Base-by-base conservation (phyloP, 305 asterid genomes). In the Rubia peregrina region DNA sequence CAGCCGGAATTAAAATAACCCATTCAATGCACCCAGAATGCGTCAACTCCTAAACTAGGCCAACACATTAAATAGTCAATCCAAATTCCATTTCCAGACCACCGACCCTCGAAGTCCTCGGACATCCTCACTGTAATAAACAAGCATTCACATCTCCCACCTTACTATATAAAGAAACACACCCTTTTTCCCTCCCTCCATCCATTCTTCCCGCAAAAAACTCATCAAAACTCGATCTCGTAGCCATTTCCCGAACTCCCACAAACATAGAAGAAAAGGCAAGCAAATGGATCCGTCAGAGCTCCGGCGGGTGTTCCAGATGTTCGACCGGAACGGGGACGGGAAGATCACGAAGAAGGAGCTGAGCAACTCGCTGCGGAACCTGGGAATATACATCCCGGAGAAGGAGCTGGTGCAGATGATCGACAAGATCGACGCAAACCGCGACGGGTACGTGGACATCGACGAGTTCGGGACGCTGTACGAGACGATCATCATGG, bases 251-350 rank as follows among this genome's bases (percentile, higher is more conserved):
- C 53, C 48, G 0, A 6, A 14, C 5, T 11, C 21, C 66, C 7
- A 12, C 71, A 26, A 57, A 55, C 3, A 22, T 8, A 33, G 38
- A 16, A 0, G 7, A 9, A 24, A 17, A 46, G 16, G 2, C 68
- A 11, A 10, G 14, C 10, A 22, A 59, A 83, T 85, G 89, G 83
- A 77, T 65, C 74, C 76, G 4, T 66, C 77, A 46, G 93, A 87
- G 82, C 76, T 87, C 1, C 87, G 81, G 3, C 83, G 89, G 44
- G 81, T 87, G 12, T 87, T 87, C 74, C 74, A 86, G 2, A 85
- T 87, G 93, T 85, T 85, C 68, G 93, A 87, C 74, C 80, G 76
- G 38, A 82, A 87, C 77, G 93, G 90, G 19, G 93, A 87, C 64
- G 93, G 90, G 0, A 83, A 73, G 55, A 81, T 87, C 42, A 80